Conservation (phyloP, 2,329 filamentous ascomycete species). For the Penicillium oxalicum region DNA sequence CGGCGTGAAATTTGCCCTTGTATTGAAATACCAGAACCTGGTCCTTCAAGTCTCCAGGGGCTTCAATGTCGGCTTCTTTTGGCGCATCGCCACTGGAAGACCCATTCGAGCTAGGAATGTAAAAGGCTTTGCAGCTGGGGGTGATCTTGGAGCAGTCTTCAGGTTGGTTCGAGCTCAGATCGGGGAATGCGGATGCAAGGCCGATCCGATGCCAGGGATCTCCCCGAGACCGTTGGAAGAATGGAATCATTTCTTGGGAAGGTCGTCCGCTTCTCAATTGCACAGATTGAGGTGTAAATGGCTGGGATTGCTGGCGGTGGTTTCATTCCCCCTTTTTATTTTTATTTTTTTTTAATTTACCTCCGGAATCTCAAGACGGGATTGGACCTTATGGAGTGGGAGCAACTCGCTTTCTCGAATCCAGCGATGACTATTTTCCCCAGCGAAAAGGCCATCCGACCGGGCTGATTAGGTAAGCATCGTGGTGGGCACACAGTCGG, state of each 20-base stretch:
- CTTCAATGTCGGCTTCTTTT: slow-evolving; percentile 24
- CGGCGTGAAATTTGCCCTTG: slow-evolving; percentile 57
- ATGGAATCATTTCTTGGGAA: slow-evolving; percentile 17
- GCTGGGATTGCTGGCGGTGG: too few species aligned
- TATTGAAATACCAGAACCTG: slow-evolving; percentile 63
- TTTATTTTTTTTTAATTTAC: too few species aligned
- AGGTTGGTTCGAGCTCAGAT: slow-evolving; percentile 35
- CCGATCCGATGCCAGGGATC: slow-evolving; percentile 52
- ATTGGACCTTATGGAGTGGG: too few species aligned
- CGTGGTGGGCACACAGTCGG: too few species aligned
- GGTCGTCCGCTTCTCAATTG: too few species aligned
- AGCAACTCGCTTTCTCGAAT: too few species aligned
- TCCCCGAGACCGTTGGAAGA: slow-evolving; percentile 12
- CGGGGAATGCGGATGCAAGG: slow-evolving; percentile 50
- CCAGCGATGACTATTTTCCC: too few species aligned
- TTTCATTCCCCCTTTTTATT: too few species aligned
- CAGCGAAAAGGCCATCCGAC: too few species aligned
- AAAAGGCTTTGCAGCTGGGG: slow-evolving; percentile 57
- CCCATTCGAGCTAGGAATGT: slow-evolving; percentile 39
- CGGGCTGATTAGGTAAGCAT: too few species aligned
- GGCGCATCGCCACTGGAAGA: slow-evolving; percentile 17
- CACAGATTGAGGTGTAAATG: not conserved
- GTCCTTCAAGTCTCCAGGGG: slow-evolving; percentile 45
- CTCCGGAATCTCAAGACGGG: too few species aligned
- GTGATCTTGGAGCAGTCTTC: slow-evolving; percentile 35